These are phyloP conservation scores for Jimgerdemannia flammicorona DNA, from an alignment of 192 early-diverging fungal genomes.

Conservation along the genomic window DNA sequence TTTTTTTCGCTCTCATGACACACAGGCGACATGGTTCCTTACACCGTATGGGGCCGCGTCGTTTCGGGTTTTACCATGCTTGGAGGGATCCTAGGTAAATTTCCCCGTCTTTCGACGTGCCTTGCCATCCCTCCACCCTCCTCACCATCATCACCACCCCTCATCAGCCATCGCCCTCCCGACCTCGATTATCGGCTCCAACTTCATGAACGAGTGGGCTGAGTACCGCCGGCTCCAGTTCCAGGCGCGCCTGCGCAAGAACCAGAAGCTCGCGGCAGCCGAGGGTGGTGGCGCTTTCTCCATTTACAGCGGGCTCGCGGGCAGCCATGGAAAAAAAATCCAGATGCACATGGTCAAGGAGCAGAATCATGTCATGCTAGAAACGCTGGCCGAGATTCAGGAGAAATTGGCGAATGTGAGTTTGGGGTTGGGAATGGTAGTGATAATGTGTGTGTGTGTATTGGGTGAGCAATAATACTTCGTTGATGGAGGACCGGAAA, in stretches of 20 bases:
- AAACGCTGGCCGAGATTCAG: slow-evolving; percentile 15
- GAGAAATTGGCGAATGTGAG: slow-evolving; percentile 7
- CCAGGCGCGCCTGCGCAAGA: slow-evolving; percentile 1
- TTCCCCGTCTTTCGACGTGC: not conserved
- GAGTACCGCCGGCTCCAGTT: slow-evolving; percentile 1
- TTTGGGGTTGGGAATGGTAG: no score
- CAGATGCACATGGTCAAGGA: not conserved
- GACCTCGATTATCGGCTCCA: slow-evolving; percentile 52
- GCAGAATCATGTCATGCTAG: slow-evolving; percentile 13
- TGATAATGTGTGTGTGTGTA: no score
- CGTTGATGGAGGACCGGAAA: not conserved
- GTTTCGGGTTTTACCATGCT: slow-evolving; percentile 47
- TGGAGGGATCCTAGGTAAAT: slow-evolving; percentile 29
- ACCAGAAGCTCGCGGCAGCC: not conserved
- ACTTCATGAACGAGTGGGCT: slow-evolving; percentile 46
- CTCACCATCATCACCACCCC: not conserved
- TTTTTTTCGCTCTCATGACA: not conserved
- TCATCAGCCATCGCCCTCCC: slow-evolving; percentile 48
- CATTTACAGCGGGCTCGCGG: not conserved
- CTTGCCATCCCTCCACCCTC: not conserved
- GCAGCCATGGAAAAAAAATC: not conserved
- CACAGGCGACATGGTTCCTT: slow-evolving; percentile 37
- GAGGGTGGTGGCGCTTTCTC: not conserved
- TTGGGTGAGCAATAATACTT: no score
- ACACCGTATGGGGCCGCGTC: slow-evolving; percentile 42